Conservation (phyloP, 257 asterid species). For the Capsicum chinense region DNA sequence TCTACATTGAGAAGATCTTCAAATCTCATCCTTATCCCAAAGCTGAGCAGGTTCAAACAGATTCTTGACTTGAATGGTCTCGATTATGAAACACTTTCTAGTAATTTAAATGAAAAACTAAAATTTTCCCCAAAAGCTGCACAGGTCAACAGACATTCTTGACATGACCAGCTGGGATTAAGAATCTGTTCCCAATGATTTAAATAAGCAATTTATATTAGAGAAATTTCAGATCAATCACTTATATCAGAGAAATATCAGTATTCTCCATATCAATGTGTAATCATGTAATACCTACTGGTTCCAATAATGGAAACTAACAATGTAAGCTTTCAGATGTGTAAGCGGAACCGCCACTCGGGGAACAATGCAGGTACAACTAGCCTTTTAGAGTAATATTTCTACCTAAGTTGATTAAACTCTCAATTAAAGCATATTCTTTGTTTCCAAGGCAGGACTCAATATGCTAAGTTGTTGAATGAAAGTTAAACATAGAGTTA, state of each 20-base stretch:
- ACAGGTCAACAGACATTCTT: not conserved
- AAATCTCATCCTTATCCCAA: constrained; percentile 2
- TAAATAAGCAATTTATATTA: not conserved
- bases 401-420: not conserved
- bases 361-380: not conserved
- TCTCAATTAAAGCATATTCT: not conserved
- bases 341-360: not conserved
- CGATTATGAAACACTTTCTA: not conserved
- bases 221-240: not conserved
- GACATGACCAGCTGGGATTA: not conserved
- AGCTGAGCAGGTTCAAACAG: constrained; percentile 4
- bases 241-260: not conserved
- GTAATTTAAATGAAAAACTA: not conserved
- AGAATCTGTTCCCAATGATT: not conserved
- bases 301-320: not conserved
- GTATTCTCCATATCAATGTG: not conserved
- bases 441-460: constrained; percentile 17
- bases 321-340: not conserved
- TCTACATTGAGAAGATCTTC: constrained; percentile 5
- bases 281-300: not conserved
- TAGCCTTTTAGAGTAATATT: not conserved
- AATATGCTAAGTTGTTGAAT: not conserved
- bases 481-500: not conserved
- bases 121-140: constrained; percentile 7
- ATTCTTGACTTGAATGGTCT: not conserved